Percentiles rank a stretch among this genome's conserved stretches.
phyloP scores from a whole-genome alignment of 2,329 filamentous ascomycete genomes.

The Gyromitra esculenta region DNA sequence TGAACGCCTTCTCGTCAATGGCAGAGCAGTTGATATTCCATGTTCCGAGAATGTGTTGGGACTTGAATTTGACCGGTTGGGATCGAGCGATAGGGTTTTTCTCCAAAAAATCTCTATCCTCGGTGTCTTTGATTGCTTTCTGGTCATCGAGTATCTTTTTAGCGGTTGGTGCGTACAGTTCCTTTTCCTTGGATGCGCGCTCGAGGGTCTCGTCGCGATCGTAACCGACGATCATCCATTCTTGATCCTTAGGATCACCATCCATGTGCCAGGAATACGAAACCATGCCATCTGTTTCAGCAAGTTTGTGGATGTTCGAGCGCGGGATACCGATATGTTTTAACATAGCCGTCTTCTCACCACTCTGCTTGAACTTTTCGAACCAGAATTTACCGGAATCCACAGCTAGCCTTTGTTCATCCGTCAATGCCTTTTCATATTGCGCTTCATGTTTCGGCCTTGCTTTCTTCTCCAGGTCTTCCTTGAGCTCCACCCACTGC shows the following conservation, averaged over 20 bases:
- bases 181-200: constrained; percentile 1
- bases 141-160: not conserved
- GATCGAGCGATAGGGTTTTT: not conserved
- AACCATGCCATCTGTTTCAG: not conserved
- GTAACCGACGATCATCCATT: constrained; percentile 11
- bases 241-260: not conserved
- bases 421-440: not conserved
- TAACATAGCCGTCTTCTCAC: constrained; percentile 17
- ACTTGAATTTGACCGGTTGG: constrained; percentile 7
- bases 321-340: not conserved
- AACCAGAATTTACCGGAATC: not conserved
- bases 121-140: not conserved
- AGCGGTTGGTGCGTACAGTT: not conserved
- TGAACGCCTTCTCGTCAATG: not conserved
- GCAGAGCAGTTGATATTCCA: not conserved
- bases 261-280: not conserved
- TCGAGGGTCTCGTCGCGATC: not conserved
- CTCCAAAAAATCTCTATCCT: not conserved
- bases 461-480: not conserved
- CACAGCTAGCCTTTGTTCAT: not conserved
- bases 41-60: constrained; percentile 2
- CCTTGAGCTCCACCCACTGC: not conserved
- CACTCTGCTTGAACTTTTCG: constrained; percentile 5
- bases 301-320: not conserved
- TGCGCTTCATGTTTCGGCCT: not conserved